Evolutionary conservation across 2,329 filamentous ascomycete genomes (phyloP), one percentile per base, ranked within the genome.

Genomic region (Alternaria burnsii): DNA sequence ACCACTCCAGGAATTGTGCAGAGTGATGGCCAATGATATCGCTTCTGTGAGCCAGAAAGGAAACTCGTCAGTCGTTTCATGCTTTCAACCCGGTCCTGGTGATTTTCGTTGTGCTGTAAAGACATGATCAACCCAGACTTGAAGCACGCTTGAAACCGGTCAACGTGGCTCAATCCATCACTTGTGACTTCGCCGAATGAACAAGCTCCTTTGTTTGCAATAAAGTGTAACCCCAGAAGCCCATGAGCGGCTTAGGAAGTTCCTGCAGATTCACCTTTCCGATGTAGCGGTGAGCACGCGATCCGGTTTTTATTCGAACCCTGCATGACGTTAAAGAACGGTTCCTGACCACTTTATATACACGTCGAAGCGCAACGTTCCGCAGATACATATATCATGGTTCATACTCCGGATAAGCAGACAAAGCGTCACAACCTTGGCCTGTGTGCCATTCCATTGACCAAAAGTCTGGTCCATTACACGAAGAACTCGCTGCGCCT

Each of bases 221-320:
- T 5, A 11, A 22, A 7, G 32, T 50, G 30, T 50, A n/a, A 22
- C 22, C 36, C 46, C 18, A 36, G 22, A 12, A 36, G 22, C 32
- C n/a, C 14, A 20, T 11, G 9, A n/a, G 18, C 20, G 46, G 22
- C 46, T 50, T 36, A 30, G 16, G 20, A 14, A 38, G 16, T 50
- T 30, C 20, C 46, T 36, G 46, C 46, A 50, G 22, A 50, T 14
- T 34, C 16, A 38, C 46, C 46, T 50, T 50, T 32, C 20, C 32
- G 30, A 38, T 50, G n/a, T 30, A 50, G 46, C 46, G 46, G 46
- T 50, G 30, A 50, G 46, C 12, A 24, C 30, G 46, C 46, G 14
- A 30, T 36, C 32, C 46, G 34, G 46, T 18, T 11, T 50, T 24
- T 30, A 30, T 20, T 14, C 20, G 20, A 32, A 24, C 30, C 32